These are phyloP conservation scores for Fusarium pseudocircinatum DNA, from an alignment of 2,329 filamentous ascomycete species.

Conservation along the genomic window DNA sequence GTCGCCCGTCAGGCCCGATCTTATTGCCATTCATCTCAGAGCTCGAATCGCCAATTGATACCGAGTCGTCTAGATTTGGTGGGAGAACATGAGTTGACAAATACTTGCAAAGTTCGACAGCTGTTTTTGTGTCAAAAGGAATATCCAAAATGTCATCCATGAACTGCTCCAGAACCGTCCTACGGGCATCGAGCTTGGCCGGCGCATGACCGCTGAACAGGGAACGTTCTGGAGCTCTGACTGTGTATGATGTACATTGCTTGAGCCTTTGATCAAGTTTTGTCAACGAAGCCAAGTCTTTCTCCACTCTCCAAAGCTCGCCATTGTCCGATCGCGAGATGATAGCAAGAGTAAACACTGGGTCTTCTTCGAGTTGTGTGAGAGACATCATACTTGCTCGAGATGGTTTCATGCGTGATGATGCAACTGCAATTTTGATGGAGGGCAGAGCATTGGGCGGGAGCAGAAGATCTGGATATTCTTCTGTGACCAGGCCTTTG, in stretches of 20 bases:
- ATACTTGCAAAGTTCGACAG: slow-evolving; percentile 86
- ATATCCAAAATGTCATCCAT: slow-evolving; percentile 87
- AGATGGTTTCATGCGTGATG: slow-evolving; percentile 93
- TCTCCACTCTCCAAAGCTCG: slow-evolving; percentile 95
- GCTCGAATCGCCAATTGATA: slow-evolving; percentile 36
- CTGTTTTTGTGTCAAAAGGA: slow-evolving; percentile 78
- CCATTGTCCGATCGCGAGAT: slow-evolving; percentile 78
- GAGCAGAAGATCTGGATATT: slow-evolving; percentile 86
- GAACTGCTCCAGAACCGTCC: slow-evolving; percentile 83
- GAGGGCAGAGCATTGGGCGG: slow-evolving; percentile 89
- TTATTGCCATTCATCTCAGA: slow-evolving; percentile 46
- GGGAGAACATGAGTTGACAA: slow-evolving; percentile 75
- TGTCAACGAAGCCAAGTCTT: slow-evolving; percentile 83
- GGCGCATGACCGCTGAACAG: slow-evolving; percentile 94
- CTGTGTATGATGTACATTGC: slow-evolving; percentile 75
- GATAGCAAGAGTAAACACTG: slow-evolving; percentile 90
- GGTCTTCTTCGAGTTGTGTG: slow-evolving; percentile 86
- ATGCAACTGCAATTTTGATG: slow-evolving; percentile 87
- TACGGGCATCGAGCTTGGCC: slow-evolving; percentile 88
- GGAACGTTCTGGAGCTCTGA: slow-evolving; percentile 82
- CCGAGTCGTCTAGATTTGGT: slow-evolving; percentile 67
- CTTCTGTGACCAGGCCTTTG: slow-evolving; percentile 81
- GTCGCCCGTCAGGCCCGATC: slow-evolving; percentile 70
- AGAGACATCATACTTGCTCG: slow-evolving; percentile 83
- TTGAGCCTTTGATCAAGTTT: slow-evolving; percentile 85